Percentiles rank a stretch among this genome's conserved stretches.
Conservation (phyloP, 768 basidiomycete genomes). For the Mycena sanguinolenta region DNA sequence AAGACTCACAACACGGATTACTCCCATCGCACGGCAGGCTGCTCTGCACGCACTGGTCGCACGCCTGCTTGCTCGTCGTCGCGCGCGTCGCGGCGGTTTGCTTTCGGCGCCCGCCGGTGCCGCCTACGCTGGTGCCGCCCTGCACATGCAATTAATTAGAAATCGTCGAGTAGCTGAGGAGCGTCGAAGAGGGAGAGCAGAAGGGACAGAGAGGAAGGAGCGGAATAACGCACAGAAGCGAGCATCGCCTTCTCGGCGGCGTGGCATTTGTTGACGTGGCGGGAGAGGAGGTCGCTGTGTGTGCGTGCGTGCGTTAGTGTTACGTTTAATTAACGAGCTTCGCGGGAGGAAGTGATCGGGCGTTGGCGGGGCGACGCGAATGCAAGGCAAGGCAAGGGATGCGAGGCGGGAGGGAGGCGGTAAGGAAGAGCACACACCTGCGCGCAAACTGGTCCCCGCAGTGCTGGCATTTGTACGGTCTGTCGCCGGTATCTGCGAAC, state of each 20-base stretch:
- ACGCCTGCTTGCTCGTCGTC: slow-evolving; percentile 85
- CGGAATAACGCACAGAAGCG: no score
- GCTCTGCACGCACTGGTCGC: slow-evolving; percentile 86
- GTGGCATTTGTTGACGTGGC: slow-evolving; percentile 92
- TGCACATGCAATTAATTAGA: no score
- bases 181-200: background rate
- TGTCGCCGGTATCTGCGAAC: slow-evolving; percentile 86
- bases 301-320: no score
- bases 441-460: slow-evolving; percentile 93
- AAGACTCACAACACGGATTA: slow-evolving; percentile 80
- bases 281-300: slow-evolving; percentile 82
- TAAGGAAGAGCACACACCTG: no score
- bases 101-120: slow-evolving; percentile 38
- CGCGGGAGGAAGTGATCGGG: no score
- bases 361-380: no score
- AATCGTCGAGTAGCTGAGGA: no score
- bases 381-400: no score
- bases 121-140: no score
- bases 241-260: slow-evolving; percentile 79
- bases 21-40: slow-evolving; percentile 83
- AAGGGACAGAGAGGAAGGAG: background rate
- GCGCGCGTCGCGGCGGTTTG: slow-evolving; percentile 76
- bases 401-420: no score
- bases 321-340: no score
- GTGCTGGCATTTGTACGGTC: slow-evolving; percentile 89